A percentile compares a stretch with the other conserved stretches of the same genome.
phyloP scores from a whole-genome alignment of 371 early-diverging fungal genomes.

The Encephalitozoon hellem region DNA sequence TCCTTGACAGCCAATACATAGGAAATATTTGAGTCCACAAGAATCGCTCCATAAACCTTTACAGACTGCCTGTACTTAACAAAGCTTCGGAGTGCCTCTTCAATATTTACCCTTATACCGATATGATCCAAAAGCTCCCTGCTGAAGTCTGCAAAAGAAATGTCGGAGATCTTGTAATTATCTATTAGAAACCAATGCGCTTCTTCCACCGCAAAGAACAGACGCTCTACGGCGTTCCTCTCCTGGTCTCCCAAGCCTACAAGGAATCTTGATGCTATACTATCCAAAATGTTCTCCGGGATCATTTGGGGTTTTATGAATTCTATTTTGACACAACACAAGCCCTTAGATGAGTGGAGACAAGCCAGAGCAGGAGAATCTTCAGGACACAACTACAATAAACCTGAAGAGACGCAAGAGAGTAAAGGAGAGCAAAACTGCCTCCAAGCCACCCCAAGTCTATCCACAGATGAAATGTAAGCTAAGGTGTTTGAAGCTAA shows the following conservation, averaged over 20 bases:
- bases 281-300: conserved; percentile 46
- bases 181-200: conserved; percentile 99
- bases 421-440: conserved; percentile 42
- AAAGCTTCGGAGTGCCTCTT: conserved; percentile 76
- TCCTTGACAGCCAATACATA: conserved; percentile 75
- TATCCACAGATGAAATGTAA: conserved; percentile 55
- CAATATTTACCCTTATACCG: conserved; percentile 62
- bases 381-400: conserved; percentile 36
- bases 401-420: conserved; percentile 43
- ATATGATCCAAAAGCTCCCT: conserved; percentile 43
- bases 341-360: conserved; percentile 34
- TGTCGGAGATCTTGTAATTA: conserved; percentile 72
- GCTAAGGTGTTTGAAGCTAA: conserved; percentile 50
- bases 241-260: conserved; percentile 86
- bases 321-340: background rate
- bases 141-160: conserved; percentile 58
- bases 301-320: conserved; percentile 25
- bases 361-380: background rate
- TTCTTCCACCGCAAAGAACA: conserved; percentile 95
- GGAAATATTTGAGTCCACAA: conserved; percentile 72
- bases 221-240: conserved; percentile 72
- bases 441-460: conserved; percentile 33
- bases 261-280: conserved; percentile 68
- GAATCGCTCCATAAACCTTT: conserved; percentile 95
- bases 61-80: conserved; percentile 86